These are phyloP conservation scores for Hibiscus tridactylites DNA, from an alignment of 345 rosid genomes.

Conservation along the genomic window DNA sequence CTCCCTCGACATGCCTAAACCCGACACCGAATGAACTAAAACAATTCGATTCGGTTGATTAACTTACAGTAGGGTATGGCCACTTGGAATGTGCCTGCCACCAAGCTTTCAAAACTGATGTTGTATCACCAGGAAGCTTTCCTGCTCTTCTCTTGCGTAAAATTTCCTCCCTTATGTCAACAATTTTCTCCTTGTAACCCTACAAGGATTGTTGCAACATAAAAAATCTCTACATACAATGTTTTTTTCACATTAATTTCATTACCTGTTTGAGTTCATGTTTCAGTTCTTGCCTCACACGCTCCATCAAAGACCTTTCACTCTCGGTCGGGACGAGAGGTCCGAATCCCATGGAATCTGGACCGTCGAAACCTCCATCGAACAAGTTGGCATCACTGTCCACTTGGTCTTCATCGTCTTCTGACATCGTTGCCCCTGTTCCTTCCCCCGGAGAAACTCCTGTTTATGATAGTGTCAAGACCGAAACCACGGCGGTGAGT, in stretches of 20 bases:
- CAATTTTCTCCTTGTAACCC: conserved; percentile 97
- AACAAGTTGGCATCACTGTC: conserved; percentile 82
- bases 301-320: conserved; percentile 94
- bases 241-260: conserved; percentile 24
- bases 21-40: too few species aligned
- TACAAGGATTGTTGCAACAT: conserved; percentile 8
- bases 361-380: conserved; percentile 67
- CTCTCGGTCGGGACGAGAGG: conserved; percentile 92
- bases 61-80: conserved; percentile 94
- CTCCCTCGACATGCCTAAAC: conserved; percentile 29
- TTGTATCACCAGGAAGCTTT: conserved; percentile 95
- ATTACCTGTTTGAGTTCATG: conserved; percentile 89
- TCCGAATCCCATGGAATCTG: conserved; percentile 77
- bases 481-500: neutral
- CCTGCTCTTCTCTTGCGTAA: conserved; percentile 97
- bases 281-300: conserved; percentile 91
- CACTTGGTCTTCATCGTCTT: conserved; percentile 92
- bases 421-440: conserved; percentile 96
- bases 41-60: neutral
- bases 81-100: conserved; percentile 97
- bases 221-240: neutral
- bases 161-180: conserved; percentile 93
- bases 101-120: conserved; percentile 85
- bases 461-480: conserved; percentile 20
- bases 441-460: conserved; percentile 98